Evolutionary conservation across 2,329 filamentous ascomycete species (phyloP).

Genomic region (Xylariaceae sp.): DNA sequence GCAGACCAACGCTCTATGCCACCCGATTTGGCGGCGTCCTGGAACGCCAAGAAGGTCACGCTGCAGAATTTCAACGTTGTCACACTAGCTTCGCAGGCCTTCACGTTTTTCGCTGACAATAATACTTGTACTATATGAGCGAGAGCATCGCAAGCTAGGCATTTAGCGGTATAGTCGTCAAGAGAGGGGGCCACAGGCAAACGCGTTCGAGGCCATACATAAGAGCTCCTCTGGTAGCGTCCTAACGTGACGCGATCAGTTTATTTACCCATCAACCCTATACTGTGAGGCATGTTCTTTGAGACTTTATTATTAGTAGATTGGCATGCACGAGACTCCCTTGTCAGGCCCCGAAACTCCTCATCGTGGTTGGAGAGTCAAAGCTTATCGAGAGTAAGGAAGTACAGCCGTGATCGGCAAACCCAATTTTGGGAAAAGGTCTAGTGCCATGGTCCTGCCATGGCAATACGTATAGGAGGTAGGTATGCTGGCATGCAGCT

Average conservation of each 20-base stretch:
- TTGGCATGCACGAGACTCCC: slow-evolving; percentile 9
- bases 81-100: slow-evolving; percentile 21
- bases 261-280: background rate
- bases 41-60: slow-evolving; percentile 24
- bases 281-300: background rate
- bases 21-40: slow-evolving; percentile 15
- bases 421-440: too few species aligned
- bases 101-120: slow-evolving; percentile 5
- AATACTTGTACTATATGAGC: background rate
- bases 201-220: slow-evolving; percentile 6
- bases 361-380: background rate
- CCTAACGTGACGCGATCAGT: background rate
- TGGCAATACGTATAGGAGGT: too few species aligned
- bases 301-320: background rate
- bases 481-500: slow-evolving; percentile 1
- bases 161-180: background rate
- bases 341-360: background rate
- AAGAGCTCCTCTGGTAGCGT: background rate
- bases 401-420: too few species aligned
- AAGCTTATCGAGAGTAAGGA: background rate
- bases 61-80: slow-evolving; percentile 29
- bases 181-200: background rate
- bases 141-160: slow-evolving; percentile 9
- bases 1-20: slow-evolving; percentile 10
- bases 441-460: too few species aligned